phyloP scores from a whole-genome alignment of 1,284 basidiomycete genomes.

The Caloboletus firmus region DNA sequence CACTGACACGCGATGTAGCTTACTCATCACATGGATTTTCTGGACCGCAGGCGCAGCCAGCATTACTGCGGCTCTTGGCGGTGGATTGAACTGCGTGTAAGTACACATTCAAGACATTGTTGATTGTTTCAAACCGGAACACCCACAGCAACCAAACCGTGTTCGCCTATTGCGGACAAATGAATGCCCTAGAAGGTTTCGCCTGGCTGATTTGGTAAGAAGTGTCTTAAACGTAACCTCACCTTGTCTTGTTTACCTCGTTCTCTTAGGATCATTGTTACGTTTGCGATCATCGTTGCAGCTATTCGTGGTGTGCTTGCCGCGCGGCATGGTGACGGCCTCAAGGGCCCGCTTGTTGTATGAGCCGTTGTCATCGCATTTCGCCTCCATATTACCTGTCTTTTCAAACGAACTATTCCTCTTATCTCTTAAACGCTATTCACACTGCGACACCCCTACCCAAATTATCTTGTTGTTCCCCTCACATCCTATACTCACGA shows the following conservation, averaged over 20 bases:
- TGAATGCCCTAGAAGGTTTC: slow-evolving; percentile 61
- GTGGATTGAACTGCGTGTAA: slow-evolving; percentile 67
- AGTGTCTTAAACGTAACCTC: background rate
- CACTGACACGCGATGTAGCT: slow-evolving; percentile 36
- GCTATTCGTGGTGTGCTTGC: slow-evolving; percentile 52
- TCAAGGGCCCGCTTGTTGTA: slow-evolving; percentile 46
- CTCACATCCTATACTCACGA: background rate
- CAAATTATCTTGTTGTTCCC: background rate
- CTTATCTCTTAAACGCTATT: background rate
- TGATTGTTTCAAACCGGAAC: background rate
- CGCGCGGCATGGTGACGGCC: slow-evolving; percentile 57
- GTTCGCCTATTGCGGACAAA: slow-evolving; percentile 65
- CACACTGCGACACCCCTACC: slow-evolving; percentile 15
- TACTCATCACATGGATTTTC: slow-evolving; percentile 67
- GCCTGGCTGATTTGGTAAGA: slow-evolving; percentile 63
- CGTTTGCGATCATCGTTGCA: slow-evolving; percentile 52
- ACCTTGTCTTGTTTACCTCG: slow-evolving; percentile 1
- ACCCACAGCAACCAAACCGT: slow-evolving; percentile 36
- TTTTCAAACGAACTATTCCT: background rate
- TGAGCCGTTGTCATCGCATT: slow-evolving; percentile 10
- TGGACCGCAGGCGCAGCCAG: slow-evolving; percentile 69
- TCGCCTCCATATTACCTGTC: slow-evolving; percentile 1
- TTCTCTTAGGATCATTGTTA: slow-evolving; percentile 50
- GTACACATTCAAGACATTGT: slow-evolving; percentile 11
- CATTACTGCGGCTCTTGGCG: slow-evolving; percentile 63